Evolutionary conservation across 768 basidiomycete species (phyloP).

Genomic region (Serendipita sp.): DNA sequence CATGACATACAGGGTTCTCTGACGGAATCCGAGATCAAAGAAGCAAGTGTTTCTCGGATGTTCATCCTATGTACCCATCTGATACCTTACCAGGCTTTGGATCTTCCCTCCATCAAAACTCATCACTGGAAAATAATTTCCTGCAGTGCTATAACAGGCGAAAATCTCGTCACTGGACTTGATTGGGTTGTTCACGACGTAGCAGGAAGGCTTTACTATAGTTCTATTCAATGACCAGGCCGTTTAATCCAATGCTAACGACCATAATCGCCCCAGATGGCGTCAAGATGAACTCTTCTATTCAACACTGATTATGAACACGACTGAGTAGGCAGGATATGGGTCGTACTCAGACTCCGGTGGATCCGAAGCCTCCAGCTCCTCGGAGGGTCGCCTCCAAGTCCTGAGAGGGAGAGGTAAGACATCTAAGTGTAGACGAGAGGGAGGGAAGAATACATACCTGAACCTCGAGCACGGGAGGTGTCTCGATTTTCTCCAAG

Average conservation of each 20-base stretch:
- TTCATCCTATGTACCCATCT: conserved; percentile 1
- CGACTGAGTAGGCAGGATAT: too few relatives aligned
- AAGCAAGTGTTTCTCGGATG: conserved; percentile 35
- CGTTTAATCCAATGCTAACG: too few relatives aligned
- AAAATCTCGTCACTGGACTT: conserved; percentile 63
- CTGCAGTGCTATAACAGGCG: conserved; percentile 85
- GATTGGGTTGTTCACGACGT: conserved; percentile 89
- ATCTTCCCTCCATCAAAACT: conserved; percentile 64
- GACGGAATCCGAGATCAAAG: conserved; percentile 63
- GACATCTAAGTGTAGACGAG: background rate
- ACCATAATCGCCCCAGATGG: too few relatives aligned
- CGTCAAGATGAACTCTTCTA: too few relatives aligned
- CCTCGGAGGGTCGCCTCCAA: conserved; percentile 80
- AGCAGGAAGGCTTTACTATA: conserved; percentile 76
- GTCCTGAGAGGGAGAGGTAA: conserved; percentile 31
- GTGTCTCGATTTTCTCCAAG: conserved; percentile 76
- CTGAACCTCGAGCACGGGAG: conserved; percentile 72
- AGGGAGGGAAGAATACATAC: conserved; percentile 28
- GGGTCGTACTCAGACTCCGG: conserved; percentile 30
- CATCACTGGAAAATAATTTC: conserved; percentile 83
- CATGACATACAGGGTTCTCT: conserved; percentile 86
- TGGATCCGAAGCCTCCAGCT: conserved; percentile 82
- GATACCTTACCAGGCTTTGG: conserved; percentile 42
- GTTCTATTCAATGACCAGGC: conserved; percentile 21
- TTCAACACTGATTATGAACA: too few relatives aligned